These are phyloP conservation scores for Hypoxylon sp. DNA, from an alignment of 2,329 filamentous ascomycete genomes.

Conservation along the genomic window DNA sequence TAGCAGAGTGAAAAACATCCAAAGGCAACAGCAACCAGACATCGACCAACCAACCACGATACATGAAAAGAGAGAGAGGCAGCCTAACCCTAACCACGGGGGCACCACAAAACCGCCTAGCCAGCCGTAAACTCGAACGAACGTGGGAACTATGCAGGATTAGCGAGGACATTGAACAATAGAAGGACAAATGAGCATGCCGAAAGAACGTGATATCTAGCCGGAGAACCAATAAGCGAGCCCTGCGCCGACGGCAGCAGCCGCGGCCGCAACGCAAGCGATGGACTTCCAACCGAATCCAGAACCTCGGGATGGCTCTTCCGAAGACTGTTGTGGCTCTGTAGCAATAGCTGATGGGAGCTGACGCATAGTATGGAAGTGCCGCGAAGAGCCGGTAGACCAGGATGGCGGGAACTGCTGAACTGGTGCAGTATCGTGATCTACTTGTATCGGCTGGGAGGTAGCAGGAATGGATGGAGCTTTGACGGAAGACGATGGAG, in stretches of 20 bases:
- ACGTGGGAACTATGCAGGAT: slow-evolving; percentile 3
- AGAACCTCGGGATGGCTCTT: slow-evolving; percentile 13
- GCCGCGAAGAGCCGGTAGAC: not conserved
- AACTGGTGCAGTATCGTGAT: not conserved
- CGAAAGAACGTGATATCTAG: slow-evolving; percentile 24
- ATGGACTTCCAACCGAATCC: slow-evolving; percentile 43
- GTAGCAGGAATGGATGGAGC: not conserved
- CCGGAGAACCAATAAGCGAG: slow-evolving; percentile 41
- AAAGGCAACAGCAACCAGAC: not conserved
- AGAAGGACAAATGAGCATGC: not conserved
- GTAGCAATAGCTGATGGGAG: slow-evolving; percentile 25
- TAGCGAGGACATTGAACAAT: not conserved
- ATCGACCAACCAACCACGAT: not conserved
- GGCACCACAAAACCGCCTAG: slow-evolving; percentile 38
- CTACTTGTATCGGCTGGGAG: not conserved
- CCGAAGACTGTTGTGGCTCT: slow-evolving; percentile 19
- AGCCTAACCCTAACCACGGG: slow-evolving; percentile 15
- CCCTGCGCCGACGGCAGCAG: slow-evolving; percentile 38
- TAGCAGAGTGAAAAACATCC: not conserved
- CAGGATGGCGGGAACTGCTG: not conserved
- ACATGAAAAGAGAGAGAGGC: slow-evolving; percentile 7
- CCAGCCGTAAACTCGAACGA: slow-evolving; percentile 14
- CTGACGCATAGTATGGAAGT: slow-evolving; percentile 32
- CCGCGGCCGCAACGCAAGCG: slow-evolving; percentile 39
- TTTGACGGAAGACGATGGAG: not conserved